Evolutionary conservation across 495 filamentous ascomycete genomes (phyloP), one percentile per base, ranked within the genome.

Genomic region (Mycothermus thermophilus): DNA sequence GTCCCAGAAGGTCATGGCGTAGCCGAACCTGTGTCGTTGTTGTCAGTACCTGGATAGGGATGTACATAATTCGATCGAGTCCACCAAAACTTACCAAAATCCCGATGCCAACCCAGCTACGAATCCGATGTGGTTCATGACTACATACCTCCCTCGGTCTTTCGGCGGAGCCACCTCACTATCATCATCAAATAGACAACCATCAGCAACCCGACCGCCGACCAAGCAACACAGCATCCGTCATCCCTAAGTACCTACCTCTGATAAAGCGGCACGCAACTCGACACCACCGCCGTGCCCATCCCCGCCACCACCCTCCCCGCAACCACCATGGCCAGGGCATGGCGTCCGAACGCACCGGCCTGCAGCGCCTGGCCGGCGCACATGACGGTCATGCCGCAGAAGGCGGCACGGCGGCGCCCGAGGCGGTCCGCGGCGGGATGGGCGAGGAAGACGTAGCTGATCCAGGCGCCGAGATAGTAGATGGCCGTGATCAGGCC

Each of bases 91-190:
- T 30, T 51, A 71, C 68, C 70, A 74, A 35, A 74, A 71, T 0
- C 69, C 70, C 2, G 38, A 31, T 0, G 66, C 66, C 2, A 74
- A 37, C 21, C 70, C 69, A 8, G 57, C 55, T 22, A 73, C 62
- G 31, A 74, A 61, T 4, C 71, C 69, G 40, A 73, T 59, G 32
- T 75, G 71, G 41, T 73, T 73, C 43, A 73, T 53, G 15, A 73
- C 66, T 2, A 75, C 69, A 34, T 65, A 65, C 36, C 58, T 62
- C 0, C 71, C 71, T 5, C 71, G 58, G 27, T 66, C 54, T 11
- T 51, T 57, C 2, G 69, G 64, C 2, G 69, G 69, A 0, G 71
- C 53, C 17, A 75, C 57, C 47, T 75, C 71, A 46, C 67, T 71
- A 24, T 34, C 6, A n/a, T n/a, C n/a, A n/a, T n/a, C n/a, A n/a